phyloP scores from a whole-genome alignment of 164 flowering plant genomes.

The Malania oleifera region DNA sequence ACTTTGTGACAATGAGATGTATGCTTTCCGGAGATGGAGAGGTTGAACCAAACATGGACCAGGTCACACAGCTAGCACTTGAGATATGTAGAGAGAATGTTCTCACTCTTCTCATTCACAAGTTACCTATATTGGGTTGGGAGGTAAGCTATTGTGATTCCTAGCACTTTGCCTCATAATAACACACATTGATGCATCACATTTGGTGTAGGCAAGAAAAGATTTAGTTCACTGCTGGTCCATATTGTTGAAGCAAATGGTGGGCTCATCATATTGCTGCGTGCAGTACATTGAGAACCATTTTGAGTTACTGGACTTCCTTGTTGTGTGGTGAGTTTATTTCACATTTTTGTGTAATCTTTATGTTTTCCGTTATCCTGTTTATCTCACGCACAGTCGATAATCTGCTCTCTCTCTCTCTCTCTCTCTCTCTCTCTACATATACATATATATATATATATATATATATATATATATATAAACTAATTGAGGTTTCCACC shows the following conservation, averaged over 20 bases:
- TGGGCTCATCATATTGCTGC: conserved; percentile 70
- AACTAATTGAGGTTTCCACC: too few species aligned
- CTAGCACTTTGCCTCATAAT: background rate
- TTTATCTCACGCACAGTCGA: background rate
- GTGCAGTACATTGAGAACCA: conserved; percentile 78
- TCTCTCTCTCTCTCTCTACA: background rate
- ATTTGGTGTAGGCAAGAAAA: conserved; percentile 73
- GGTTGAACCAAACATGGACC: conserved; percentile 68
- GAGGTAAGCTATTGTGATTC: conserved; percentile 53
- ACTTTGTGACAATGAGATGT: conserved; percentile 60
- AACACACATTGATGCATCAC: conserved; percentile 5
- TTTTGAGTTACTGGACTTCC: conserved; percentile 81
- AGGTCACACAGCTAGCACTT: conserved; percentile 55
- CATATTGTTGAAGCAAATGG: conserved; percentile 74
- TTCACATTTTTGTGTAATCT: background rate
- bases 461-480: too few species aligned
- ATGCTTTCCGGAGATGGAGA: conserved; percentile 94
- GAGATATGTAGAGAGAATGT: conserved; percentile 89
- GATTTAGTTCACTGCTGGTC: conserved; percentile 89
- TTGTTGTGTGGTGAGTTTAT: conserved; percentile 72
- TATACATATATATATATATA: conserved; percentile 3
- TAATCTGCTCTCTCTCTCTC: background rate
- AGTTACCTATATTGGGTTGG: conserved; percentile 78
- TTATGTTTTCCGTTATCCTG: background rate
- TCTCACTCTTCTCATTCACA: conserved; percentile 71